These are phyloP conservation scores for Hypocreales sp. DNA, from an alignment of 2,329 filamentous ascomycete genomes.

Conservation along the genomic window DNA sequence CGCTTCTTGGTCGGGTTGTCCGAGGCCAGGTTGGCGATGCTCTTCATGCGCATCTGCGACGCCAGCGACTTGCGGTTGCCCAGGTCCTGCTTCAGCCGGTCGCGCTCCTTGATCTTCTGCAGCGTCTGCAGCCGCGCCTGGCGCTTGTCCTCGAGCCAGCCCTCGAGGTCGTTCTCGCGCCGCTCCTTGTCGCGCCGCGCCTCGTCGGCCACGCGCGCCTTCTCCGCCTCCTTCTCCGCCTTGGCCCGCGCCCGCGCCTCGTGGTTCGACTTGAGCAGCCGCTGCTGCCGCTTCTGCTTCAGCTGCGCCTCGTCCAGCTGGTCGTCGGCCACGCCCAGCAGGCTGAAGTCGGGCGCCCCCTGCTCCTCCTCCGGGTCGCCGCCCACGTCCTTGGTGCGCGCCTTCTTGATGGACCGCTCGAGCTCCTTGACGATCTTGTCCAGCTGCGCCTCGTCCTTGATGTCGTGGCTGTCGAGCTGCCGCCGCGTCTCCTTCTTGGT, in stretches of 20 bases:
- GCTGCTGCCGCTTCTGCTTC: constrained; percentile 86
- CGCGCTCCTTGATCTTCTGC: constrained; percentile 81
- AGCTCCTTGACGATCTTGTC: constrained; percentile 78
- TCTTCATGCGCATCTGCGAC: constrained; percentile 96
- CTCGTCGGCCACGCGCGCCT: constrained; percentile 68
- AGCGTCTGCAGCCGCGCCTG: constrained; percentile 55
- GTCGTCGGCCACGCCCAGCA: constrained; percentile 81
- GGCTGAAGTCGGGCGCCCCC: constrained; percentile 70
- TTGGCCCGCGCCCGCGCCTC: constrained; percentile 90
- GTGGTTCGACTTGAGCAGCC: constrained; percentile 85
- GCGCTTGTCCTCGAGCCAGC: constrained; percentile 74
- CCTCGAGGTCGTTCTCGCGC: constrained; percentile 68
- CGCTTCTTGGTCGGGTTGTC: constrained; percentile 77
- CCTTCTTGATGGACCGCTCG: constrained; percentile 77
- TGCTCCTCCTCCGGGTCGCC: constrained; percentile 65
- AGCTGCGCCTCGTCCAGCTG: constrained; percentile 81
- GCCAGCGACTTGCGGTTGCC: constrained; percentile 94
- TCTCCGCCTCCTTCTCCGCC: constrained; percentile 87
- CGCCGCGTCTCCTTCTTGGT: constrained; percentile 86
- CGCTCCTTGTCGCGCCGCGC: constrained; percentile 71
- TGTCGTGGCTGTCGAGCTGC: constrained; percentile 74
- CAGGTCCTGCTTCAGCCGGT: constrained; percentile 83
- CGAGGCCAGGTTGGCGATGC: constrained; percentile 85
- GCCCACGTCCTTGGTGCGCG: constrained; percentile 85
- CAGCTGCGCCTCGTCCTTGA: constrained; percentile 79